A percentile compares a stretch with the other conserved stretches of the same genome.
phyloP scores from a whole-genome alignment of 805 yeast species.

The Ogataea ramenticola region DNA sequence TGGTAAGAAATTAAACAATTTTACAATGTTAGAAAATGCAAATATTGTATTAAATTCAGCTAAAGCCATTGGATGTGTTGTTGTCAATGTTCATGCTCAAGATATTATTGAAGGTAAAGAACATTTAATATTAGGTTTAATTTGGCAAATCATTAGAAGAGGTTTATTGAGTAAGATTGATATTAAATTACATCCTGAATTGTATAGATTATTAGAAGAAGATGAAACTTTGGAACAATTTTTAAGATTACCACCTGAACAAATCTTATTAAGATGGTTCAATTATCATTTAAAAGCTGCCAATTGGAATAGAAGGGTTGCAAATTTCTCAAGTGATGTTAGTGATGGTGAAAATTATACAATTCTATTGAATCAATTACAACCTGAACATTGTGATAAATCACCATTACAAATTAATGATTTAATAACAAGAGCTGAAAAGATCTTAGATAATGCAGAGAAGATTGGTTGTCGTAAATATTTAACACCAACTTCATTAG shows the following conservation, averaged over 20 bases:
- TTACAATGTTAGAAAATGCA: slow-evolving; percentile 95
- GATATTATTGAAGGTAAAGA: slow-evolving; percentile 91
- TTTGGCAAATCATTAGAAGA: slow-evolving; percentile 97
- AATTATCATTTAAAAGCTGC: slow-evolving; percentile 94
- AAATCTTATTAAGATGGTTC: slow-evolving; percentile 94
- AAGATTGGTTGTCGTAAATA: slow-evolving; percentile 89
- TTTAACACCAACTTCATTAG: slow-evolving; percentile 86
- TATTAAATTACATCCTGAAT: slow-evolving; percentile 92
- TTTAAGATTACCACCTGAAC: slow-evolving; percentile 94
- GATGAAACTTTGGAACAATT: slow-evolving; percentile 97
- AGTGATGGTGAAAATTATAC: slow-evolving; percentile 95
- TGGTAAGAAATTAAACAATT: slow-evolving; percentile 78
- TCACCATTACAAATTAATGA: slow-evolving; percentile 77
- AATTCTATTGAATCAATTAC: slow-evolving; percentile 78
- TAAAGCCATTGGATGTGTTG: slow-evolving; percentile 97
- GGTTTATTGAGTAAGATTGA: slow-evolving; percentile 93
- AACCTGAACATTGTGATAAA: slow-evolving; percentile 74
- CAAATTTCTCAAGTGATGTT: slow-evolving; percentile 82
- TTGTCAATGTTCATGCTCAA: slow-evolving; percentile 94
- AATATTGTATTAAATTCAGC: slow-evolving; percentile 97
- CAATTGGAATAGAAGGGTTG: slow-evolving; percentile 76
- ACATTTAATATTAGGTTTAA: slow-evolving; percentile 82
- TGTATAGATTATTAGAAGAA: slow-evolving; percentile 88
- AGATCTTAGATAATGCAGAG: slow-evolving; percentile 80
- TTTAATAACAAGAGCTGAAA: slow-evolving; percentile 76